Conservation (phyloP, 306 rosid genomes). For the Pyrus pyrifolia region DNA sequence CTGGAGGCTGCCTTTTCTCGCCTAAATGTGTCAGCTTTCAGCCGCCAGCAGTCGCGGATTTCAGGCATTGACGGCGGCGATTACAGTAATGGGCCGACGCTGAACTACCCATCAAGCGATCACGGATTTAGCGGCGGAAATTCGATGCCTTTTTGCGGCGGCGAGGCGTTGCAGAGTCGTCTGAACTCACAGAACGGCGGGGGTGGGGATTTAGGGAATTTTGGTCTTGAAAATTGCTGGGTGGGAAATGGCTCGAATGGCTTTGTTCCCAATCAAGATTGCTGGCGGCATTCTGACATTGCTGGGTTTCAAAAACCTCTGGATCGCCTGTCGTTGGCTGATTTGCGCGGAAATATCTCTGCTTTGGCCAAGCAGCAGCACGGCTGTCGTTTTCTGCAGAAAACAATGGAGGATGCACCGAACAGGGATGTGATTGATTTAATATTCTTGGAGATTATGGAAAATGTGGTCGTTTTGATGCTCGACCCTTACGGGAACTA, state of each 20-base stretch:
- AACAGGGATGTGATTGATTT: background rate
- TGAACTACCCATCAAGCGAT: background rate
- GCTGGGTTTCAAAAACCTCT: constrained; percentile 8
- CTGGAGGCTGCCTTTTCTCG: constrained; percentile 32
- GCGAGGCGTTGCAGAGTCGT: background rate
- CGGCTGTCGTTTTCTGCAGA: constrained; percentile 33
- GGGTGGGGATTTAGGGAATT: background rate
- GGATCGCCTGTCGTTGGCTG: background rate
- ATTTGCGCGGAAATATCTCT: constrained; percentile 20
- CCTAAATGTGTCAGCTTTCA: constrained; percentile 17
- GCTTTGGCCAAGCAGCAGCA: constrained; percentile 34
- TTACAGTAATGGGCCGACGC: background rate
- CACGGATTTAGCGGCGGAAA: background rate
- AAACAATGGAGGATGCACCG: constrained; percentile 16
- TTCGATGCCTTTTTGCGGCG: background rate
- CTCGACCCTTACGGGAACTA: constrained; percentile 41
- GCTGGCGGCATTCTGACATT: background rate
- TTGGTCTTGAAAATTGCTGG: background rate
- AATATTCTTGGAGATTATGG: constrained; percentile 31
- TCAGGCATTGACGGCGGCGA: background rate
- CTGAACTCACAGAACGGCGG: background rate
- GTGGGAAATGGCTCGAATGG: background rate
- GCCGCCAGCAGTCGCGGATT: background rate
- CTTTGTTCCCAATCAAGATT: background rate
- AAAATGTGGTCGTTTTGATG: constrained; percentile 31